Evolutionary conservation across 1,284 basidiomycete species (phyloP), one percentile per base, ranked within the genome.

Genomic region (Jaminaea rosea): DNA sequence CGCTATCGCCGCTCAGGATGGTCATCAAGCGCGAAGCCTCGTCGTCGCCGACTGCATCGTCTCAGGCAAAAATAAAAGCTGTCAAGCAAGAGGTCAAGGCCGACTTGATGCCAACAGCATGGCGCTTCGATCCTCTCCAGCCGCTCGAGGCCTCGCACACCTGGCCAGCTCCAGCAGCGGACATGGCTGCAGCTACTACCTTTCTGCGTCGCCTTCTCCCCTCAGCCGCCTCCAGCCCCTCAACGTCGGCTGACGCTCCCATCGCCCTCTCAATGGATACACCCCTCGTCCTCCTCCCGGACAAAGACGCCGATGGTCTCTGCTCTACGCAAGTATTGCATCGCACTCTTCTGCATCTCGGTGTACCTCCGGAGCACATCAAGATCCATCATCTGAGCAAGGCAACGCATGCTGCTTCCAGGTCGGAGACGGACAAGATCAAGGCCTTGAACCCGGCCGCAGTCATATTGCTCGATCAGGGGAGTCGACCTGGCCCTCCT

Each of bases 271-370:
- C 39, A 13, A 6, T 23, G 13, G 19, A 15, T 3, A n/a, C 19
- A 4, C 39, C 39, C 11, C 19, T 63, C 32, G 59, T 63, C 11
- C 26, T 65, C 17, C 53, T 62, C 0, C 62, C 58, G 17, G 64
- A 66, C 46, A 66, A 66, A 29, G 64, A 66, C 27, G 62, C 62
- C n/a, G 64, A 66, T 23, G 64, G 62, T 2, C 53, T 66, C 13
- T 62, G 53, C 31, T 53, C 57, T 1, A 58, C 62, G n/a, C 54
- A 50, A 44, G 62, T 64, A 32, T 52, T 66, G 51, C 52, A 62
- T 46, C 60, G 64, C 13, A 64, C 64, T 2, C 54, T 66, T 13
- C 27, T 53, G 1, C 41, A 56, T 15, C 48, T 66, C 7, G 46
- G 46, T 11, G 46, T 60, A 10, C 47, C 50, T 6, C 45, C 56